Evolutionary conservation across 2,329 filamentous ascomycete species (phyloP).

Genomic region (Fusarium sp.): DNA sequence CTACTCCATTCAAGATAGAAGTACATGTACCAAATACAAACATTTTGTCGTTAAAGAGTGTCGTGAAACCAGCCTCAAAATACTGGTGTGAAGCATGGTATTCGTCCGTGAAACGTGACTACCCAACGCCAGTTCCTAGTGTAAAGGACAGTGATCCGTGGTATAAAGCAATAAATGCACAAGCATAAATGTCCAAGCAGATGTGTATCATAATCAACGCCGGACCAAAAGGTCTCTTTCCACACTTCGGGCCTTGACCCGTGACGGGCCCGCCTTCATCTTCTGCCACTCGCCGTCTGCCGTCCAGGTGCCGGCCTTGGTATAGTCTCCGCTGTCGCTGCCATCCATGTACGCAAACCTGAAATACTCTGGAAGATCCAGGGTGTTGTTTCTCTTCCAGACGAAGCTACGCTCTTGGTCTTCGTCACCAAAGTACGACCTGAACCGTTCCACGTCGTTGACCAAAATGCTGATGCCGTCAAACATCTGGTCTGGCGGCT

Average conservation of each 20-base stretch:
- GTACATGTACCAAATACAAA: not conserved
- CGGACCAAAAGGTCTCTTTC: constrained; percentile 37
- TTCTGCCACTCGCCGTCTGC: constrained; percentile 72
- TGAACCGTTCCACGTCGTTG: constrained; percentile 86
- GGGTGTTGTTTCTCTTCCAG: constrained; percentile 65
- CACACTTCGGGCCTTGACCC: constrained; percentile 49
- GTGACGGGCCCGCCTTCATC: constrained; percentile 73
- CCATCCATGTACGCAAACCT: constrained; percentile 80
- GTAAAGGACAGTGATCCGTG: constrained; percentile 17
- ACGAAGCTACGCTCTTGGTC: constrained; percentile 61
- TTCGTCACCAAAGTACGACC: constrained; percentile 74
- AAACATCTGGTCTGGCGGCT: constrained; percentile 61
- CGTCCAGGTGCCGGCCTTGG: constrained; percentile 79
- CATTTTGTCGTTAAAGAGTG: not conserved
- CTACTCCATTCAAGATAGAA: not conserved
- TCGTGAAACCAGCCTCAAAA: not conserved
- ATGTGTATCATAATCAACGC: constrained; percentile 20
- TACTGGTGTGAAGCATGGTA: not conserved
- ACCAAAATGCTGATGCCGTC: constrained; percentile 85
- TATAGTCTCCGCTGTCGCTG: constrained; percentile 75
- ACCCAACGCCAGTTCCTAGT: not conserved
- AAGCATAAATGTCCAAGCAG: not conserved
- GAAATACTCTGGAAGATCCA: constrained; percentile 75
- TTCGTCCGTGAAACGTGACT: not conserved
- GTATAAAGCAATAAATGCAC: not conserved